Percentiles rank a stretch among this genome's conserved stretches.
phyloP scores from a whole-genome alignment of 306 rosid genomes.

The Begonia masoniana region DNA sequence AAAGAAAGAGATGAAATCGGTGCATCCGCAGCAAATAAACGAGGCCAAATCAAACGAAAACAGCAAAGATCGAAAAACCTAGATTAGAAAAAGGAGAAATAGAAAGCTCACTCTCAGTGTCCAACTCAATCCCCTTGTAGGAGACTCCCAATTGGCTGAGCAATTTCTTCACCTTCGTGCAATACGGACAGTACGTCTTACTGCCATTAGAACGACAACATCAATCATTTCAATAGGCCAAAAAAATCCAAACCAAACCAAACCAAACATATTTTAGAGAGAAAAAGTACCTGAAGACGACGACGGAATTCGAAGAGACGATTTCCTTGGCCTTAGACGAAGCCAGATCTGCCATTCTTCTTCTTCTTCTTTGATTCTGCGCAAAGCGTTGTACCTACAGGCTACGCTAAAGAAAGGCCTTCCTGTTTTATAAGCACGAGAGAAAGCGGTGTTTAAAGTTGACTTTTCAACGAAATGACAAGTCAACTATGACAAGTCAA shows the following conservation, averaged over 20 bases:
- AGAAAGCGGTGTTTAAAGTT: no score
- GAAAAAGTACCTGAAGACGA: constrained; percentile 54
- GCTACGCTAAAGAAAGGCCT: no score
- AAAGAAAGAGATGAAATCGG: no score
- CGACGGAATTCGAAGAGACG: constrained; percentile 52
- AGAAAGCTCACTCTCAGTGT: constrained; percentile 34
- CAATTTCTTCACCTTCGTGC: constrained; percentile 45
- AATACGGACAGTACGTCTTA: constrained; percentile 57
- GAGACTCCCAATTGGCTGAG: constrained; percentile 28
- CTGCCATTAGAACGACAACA: constrained; percentile 20
- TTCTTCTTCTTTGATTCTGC: no score
- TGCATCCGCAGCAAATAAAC: no score
- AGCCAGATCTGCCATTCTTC: constrained; percentile 31
- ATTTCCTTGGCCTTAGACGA: constrained; percentile 69
- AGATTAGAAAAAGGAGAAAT: background rate
- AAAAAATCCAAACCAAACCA: background rate
- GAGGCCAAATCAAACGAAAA: no score
- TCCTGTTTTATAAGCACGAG: no score
- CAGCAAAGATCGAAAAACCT: background rate
- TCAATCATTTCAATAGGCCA: background rate
- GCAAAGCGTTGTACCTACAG: no score
- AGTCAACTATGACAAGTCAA: no score
- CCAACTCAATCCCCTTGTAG: constrained; percentile 47
- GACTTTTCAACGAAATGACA: no score
- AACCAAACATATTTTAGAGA: background rate